A percentile compares a stretch with the other conserved stretches of the same genome.
Conservation (phyloP, 2,329 filamentous ascomycete species). For the Harringtonia aguacate region DNA sequence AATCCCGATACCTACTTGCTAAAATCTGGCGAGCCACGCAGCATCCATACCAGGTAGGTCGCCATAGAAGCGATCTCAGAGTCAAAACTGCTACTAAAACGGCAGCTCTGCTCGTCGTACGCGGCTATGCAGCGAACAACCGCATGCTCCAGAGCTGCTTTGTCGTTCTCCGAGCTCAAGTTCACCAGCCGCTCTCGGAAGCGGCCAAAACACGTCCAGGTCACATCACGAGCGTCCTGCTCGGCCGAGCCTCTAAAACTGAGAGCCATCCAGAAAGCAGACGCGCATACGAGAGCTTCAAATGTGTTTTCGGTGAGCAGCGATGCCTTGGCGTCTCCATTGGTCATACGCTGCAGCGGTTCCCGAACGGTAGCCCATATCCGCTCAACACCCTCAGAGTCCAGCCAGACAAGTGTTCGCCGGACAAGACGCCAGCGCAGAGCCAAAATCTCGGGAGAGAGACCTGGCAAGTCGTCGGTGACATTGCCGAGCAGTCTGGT, state of each 20-base stretch:
- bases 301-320: conserved; percentile 15
- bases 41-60: conserved; percentile 11
- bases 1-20: conserved; percentile 9
- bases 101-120: background rate
- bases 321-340: conserved; percentile 9
- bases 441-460: conserved; percentile 1
- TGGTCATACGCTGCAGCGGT: background rate
- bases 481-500: conserved; percentile 24
- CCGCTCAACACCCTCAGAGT: conserved; percentile 12
- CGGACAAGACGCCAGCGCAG: conserved; percentile 15
- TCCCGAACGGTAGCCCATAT: conserved; percentile 14
- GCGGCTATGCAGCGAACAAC: background rate
- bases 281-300: conserved; percentile 21
- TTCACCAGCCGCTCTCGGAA: conserved; percentile 11
- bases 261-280: conserved; percentile 19
- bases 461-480: conserved; percentile 7
- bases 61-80: background rate
- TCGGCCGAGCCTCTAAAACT: conserved; percentile 14
- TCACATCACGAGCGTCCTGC: conserved; percentile 15
- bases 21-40: conserved; percentile 9
- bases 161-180: conserved; percentile 1
- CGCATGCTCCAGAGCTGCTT: background rate
- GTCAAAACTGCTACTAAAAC: background rate
- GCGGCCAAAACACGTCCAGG: conserved; percentile 16
- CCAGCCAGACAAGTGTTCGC: conserved; percentile 17